A percentile compares a stretch with the other conserved stretches of the same genome.
phyloP scores from a whole-genome alignment of 2,329 filamentous ascomycete species.

The Aspergillus ochraceoroseus region DNA sequence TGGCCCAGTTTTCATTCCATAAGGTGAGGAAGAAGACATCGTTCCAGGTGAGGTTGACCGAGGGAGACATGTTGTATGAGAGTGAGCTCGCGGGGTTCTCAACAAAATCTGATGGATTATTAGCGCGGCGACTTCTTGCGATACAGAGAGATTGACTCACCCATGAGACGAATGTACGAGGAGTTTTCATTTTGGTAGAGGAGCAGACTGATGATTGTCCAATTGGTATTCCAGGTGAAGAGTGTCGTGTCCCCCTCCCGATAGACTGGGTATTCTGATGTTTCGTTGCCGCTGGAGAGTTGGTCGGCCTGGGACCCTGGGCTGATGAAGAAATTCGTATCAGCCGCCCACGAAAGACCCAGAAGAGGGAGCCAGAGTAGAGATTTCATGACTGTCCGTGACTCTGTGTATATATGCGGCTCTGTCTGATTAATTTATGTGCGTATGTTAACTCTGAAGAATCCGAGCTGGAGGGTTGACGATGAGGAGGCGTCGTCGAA shows the following conservation, averaged over 20 bases:
- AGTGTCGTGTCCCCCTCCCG: background rate
- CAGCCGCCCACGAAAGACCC: background rate
- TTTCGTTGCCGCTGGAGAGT: constrained; percentile 10
- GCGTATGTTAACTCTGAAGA: too few species aligned
- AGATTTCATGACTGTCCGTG: constrained; percentile 5
- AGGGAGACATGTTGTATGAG: constrained; percentile 11
- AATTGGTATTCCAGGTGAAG: constrained; percentile 11
- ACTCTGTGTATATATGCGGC: background rate
- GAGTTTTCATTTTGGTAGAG: constrained; percentile 13
- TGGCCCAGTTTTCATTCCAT: constrained; percentile 11
- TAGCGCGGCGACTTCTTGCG: background rate
- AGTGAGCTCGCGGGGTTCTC: constrained; percentile 4
- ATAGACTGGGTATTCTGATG: constrained; percentile 10
- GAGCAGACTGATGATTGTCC: constrained; percentile 9
- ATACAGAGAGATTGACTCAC: background rate
- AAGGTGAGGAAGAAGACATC: constrained; percentile 14
- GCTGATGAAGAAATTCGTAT: constrained; percentile 11
- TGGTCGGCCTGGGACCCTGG: constrained; percentile 9
- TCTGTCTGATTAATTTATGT: background rate
- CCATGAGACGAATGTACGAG: constrained; percentile 7
- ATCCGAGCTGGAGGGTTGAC: too few species aligned
- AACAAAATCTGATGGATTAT: background rate
- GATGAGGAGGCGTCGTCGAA: too few species aligned
- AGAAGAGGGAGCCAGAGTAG: background rate
- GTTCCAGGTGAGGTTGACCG: constrained; percentile 12